Base-by-base conservation (phyloP, 208 protist species). In the Trypanosomatidae sp. region DNA sequence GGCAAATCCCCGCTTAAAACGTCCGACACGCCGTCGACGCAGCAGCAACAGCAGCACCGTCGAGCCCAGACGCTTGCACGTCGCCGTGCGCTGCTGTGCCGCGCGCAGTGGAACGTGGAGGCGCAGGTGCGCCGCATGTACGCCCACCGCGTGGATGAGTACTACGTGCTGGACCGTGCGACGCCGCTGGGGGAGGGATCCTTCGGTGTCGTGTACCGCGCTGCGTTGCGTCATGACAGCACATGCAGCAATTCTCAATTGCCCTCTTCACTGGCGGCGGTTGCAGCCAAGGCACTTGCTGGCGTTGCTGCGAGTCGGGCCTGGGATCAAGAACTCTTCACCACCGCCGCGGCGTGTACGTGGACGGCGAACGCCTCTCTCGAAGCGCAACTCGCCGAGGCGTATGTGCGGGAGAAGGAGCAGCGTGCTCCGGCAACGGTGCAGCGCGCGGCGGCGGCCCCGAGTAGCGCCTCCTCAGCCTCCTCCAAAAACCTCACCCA, bases 61-160 rank as follows among this genome's bases (percentile, higher is more conserved):
- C 39, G 30, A 25, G 39, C 33, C 15, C 67, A 62, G 49, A 66
- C 69, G 15, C 52, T n/a, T 9, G 64, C 66, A 1, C 73, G 77
- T 7, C 75, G 76, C 3, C 79, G 71, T 44, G 79, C 69, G 2
- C 49, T 86, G 43, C 77, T 87, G 15, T 71, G 75, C 56, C 59
- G 62, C 13, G 78, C 86, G 66, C 80, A 71, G 66, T 88, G 80
- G 82, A 77, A 86, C 49, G 72, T 82, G 13, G 64, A 76, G 25
- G 80, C 79, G 60, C 79, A 87, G 77, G 77, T 86, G 30, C 56
- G 75, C 22, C 83, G 86, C 77, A 90, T 90, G 77, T 86, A 90
- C 70, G n/a, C 39, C 43, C 77, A 81, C 62, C 25, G 67, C 36
- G 80, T 86, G 5, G 82, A 82, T 36, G 80, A 86, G 66, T 87